Evolutionary conservation across 352 stramenopile genomes (phyloP), one percentile per base, ranked within the genome.

Genomic region (Phytophthora europaea): DNA sequence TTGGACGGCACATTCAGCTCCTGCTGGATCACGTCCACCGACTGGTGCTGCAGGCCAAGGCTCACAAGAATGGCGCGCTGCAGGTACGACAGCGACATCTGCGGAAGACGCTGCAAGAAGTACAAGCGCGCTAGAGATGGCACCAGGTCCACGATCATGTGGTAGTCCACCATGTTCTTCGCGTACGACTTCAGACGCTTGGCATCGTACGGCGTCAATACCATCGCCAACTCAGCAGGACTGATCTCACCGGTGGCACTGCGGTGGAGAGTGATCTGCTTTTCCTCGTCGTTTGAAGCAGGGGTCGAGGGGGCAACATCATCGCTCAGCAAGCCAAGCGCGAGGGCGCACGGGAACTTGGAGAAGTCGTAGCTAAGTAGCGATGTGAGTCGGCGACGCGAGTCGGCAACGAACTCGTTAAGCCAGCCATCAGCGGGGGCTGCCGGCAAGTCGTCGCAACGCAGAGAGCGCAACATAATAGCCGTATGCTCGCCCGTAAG

Each of bases 151-250:
- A 98, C 96, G 58, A 99, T 98, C 73, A 99, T 96, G 87, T 99
- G 98, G 84, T 99, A 99, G 84, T 99, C 98, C 64, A 99, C 98
- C 59, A 99, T 87, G 79, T 99, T 99, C 71, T 98, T 95, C 40
- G 97, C 89, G 82, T 99, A 99, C 9, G 98, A 93, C 72, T 99
- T 98, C 53, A 99, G 90, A 18, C 98, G 95, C 80, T 99, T 98
- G 31, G 99, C 82, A 82, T 99, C 98, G 85, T 99, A 98, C 20
- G 93, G 89, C n/a, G 96, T 99, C 52, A 99, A 79, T 55, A 98
- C 82, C 79, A 98, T 98, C 26, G 88, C 85, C 20, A 99, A 81
- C 75, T 99, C 97, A 2, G 79, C 73, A 43, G 83, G 77, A 22
- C 76, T 89, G 68, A 98, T 94, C 66, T 98, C 83, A 38, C 88